Base-by-base conservation (phyloP, 345 rosid species). In the Eucalyptus pauciflora region DNA sequence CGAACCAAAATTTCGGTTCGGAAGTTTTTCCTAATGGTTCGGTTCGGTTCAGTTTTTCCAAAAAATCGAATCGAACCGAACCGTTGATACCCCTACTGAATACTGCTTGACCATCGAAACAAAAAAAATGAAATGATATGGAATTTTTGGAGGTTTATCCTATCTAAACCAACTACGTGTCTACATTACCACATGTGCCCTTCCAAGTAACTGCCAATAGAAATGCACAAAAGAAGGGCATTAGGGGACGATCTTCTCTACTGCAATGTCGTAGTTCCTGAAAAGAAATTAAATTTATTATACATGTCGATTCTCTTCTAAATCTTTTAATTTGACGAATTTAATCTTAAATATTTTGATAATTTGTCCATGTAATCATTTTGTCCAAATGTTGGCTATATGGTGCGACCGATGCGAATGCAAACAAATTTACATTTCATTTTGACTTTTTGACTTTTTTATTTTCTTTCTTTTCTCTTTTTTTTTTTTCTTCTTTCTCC, bases 241-340 rank as follows among this genome's bases (percentile, higher is more conserved):
- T 52, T 1, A 56, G 16, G 33, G 16, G 15, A 60, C 4, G 8
- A 12, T 27, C 69, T 27, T 60, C 69, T 29, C 6, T 29, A 3
- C 1, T 1, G 2, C 16, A 27, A 60, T 60, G 2, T 60, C 2
- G 0, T 60, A 27, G 27, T 60, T 27, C 0, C 16, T 5, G 27
- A 27, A 60, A 60, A 60, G 5, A 27, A 5, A 5, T 60, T 5
- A 27, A 12, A 27, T 13, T 60, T 60, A 60, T 60, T 27, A 0
- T 27, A 29, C 0, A 0, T 60, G 16, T 12, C 15, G 29, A 60
- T 13, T 60, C 0, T 12, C 3, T 58, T 10, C 7, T 60, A 27
- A 8, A 31, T 0, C 0, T 69, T 31, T 69, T 69, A 31, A 69
- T 69, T 16, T 31, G 3, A 0, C 0, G 0, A n/a, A 14, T 1